A percentile compares a stretch with the other conserved stretches of the same genome.
Evolutionary conservation across 2,329 filamentous ascomycete species (phyloP).

Genomic region (Fusarium nanum): DNA sequence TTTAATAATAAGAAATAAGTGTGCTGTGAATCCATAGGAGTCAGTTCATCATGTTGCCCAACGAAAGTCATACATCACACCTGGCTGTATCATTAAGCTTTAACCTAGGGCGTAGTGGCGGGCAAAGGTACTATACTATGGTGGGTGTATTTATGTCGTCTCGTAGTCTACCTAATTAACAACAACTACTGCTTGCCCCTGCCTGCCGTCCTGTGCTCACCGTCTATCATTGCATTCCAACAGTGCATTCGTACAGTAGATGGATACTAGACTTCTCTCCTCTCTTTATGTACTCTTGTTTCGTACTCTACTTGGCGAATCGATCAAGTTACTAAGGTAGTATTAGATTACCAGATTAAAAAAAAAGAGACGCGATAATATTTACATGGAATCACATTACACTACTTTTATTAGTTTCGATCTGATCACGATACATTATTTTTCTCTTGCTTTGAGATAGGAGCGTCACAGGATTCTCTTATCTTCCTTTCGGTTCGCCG

Average conservation of each 20-base stretch:
- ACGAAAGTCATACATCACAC: neutral
- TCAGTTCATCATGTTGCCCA: neutral
- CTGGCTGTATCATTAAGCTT: neutral
- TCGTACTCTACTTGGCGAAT: neutral
- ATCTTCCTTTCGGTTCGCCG: conserved; percentile 7
- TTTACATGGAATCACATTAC: conserved; percentile 9
- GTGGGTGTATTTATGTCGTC: neutral
- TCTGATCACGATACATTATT: conserved; percentile 1
- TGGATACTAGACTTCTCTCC: neutral
- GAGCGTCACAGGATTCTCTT: neutral
- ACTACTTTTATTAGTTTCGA: neutral
- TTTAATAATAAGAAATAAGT: too few species aligned
- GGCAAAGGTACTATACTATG: neutral
- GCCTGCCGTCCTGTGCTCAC: conserved; percentile 10
- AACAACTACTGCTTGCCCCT: neutral
- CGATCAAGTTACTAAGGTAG: too few species aligned
- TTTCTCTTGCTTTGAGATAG: neutral
- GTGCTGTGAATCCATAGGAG: neutral
- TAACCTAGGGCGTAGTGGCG: neutral
- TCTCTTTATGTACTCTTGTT: neutral
- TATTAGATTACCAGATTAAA: too few species aligned
- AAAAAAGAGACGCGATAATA: neutral
- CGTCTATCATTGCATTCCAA: conserved; percentile 11
- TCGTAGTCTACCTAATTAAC: conserved; percentile 1
- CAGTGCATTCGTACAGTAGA: neutral